phyloP scores from a whole-genome alignment of 345 rosid genomes.

The Citrus inodora region DNA sequence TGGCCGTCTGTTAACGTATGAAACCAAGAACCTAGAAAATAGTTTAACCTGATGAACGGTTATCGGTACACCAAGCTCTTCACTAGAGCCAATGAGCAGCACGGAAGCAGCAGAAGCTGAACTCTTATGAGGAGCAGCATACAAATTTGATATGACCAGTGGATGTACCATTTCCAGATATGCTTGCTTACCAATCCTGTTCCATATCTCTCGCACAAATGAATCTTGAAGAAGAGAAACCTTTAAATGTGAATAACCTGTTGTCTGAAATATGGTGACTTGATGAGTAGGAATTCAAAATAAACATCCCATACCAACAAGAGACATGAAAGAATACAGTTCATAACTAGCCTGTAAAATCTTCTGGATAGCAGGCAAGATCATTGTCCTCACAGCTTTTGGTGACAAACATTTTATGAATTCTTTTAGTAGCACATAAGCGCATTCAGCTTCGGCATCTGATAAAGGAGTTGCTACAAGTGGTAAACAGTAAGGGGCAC shows the following conservation, averaged over 20 bases:
- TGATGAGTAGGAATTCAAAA: constrained; percentile 23
- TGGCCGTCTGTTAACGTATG: constrained; percentile 10
- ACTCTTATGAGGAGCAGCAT: constrained; percentile 66
- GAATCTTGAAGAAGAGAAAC: constrained; percentile 93
- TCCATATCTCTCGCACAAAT: constrained; percentile 84
- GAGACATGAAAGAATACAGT: constrained; percentile 19
- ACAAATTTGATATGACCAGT: constrained; percentile 73
- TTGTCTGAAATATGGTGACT: constrained; percentile 50
- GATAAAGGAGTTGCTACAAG: constrained; percentile 52
- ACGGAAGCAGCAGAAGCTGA: constrained; percentile 91
- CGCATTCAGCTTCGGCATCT: constrained; percentile 78
- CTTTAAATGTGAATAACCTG: constrained; percentile 90
- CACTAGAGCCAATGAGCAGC: constrained; percentile 81
- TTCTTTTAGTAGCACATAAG: constrained; percentile 71
- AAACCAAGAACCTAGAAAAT: constrained; percentile 11
- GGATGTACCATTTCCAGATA: constrained; percentile 80
- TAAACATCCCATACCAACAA: constrained; percentile 8
- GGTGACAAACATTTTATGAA: constrained; percentile 67
- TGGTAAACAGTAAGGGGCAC: constrained; percentile 71
- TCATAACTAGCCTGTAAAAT: constrained; percentile 73
- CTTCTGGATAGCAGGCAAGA: constrained; percentile 82
- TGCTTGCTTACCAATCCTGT: constrained; percentile 65
- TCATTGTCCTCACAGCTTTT: constrained; percentile 55
- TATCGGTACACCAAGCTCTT: constrained; percentile 89
- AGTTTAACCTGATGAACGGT: constrained; percentile 79